These are phyloP conservation scores for Orbilia blumenaviensis DNA, from an alignment of 2,329 filamentous ascomycete species.

Conservation along the genomic window DNA sequence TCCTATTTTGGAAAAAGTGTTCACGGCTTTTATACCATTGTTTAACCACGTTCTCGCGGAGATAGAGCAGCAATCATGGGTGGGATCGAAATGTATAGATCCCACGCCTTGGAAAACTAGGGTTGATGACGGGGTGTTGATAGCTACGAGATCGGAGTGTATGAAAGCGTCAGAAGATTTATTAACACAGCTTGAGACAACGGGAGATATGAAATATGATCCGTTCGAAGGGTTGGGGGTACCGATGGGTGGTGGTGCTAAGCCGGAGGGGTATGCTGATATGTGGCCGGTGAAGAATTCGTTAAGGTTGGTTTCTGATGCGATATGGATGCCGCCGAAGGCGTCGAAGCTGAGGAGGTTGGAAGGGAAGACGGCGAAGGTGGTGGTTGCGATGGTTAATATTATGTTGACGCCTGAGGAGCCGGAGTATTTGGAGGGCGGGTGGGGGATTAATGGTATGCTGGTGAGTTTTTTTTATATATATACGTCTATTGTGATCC, in stretches of 20 bases:
- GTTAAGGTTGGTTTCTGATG: not conserved
- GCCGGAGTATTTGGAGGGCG: constrained; percentile 65
- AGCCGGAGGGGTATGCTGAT: not conserved
- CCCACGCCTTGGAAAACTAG: not conserved
- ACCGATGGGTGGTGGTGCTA: not conserved
- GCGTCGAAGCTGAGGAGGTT: not conserved
- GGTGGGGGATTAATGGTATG: constrained; percentile 68
- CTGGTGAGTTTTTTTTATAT: constrained; percentile 17
- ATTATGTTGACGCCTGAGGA: constrained; percentile 68
- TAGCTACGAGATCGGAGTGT: not conserved
- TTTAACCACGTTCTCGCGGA: constrained; percentile 21
- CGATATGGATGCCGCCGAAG: not conserved
- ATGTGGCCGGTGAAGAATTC: not conserved
- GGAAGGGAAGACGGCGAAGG: constrained; percentile 65
- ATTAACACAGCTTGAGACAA: not conserved
- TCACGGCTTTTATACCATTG: constrained; percentile 7
- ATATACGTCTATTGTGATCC: no score
- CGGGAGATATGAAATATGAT: not conserved
- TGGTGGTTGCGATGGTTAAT: constrained; percentile 71
- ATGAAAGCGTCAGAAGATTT: not conserved
- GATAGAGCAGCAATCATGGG: not conserved
- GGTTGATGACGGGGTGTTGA: not conserved
- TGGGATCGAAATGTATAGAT: not conserved
- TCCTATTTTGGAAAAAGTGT: constrained; percentile 3
- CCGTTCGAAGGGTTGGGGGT: not conserved